These are phyloP conservation scores for Melaleuca alternifolia DNA, from an alignment of 345 rosid species.

Conservation along the genomic window DNA sequence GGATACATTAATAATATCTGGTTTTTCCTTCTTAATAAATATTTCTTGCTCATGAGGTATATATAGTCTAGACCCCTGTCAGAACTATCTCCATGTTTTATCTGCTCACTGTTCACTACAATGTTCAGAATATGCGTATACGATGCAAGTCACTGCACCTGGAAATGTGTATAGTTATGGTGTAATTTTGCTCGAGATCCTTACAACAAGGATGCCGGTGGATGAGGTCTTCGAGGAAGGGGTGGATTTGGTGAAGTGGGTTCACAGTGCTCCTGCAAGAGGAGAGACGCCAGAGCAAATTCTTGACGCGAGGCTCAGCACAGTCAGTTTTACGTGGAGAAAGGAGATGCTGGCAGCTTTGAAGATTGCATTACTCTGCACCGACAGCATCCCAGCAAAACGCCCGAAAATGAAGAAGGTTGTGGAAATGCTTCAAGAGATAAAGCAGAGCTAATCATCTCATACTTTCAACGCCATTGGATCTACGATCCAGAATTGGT, in stretches of 20 bases:
- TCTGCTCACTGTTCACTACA: background rate
- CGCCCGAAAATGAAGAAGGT: constrained; percentile 94
- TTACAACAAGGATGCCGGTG: constrained; percentile 65
- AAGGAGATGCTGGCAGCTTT: constrained; percentile 96
- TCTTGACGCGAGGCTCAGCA: constrained; percentile 75
- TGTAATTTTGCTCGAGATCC: constrained; percentile 85
- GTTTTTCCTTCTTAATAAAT: background rate
- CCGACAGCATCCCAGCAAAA: constrained; percentile 55
- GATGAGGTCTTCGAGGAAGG: constrained; percentile 95
- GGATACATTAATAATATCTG: background rate
- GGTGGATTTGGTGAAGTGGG: constrained; percentile 91
- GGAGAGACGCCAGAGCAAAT: constrained; percentile 77
- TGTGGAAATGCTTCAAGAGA: constrained; percentile 81
- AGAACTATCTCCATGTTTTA: background rate
- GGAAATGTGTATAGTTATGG: constrained; percentile 96
- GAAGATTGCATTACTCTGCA: constrained; percentile 80
- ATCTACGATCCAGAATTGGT: background rate
- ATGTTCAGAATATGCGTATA: constrained; percentile 77
- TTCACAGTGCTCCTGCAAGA: constrained; percentile 63
- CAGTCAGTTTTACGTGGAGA: constrained; percentile 83
- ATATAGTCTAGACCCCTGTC: background rate
- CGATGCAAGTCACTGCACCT: constrained; percentile 91
- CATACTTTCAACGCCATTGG: background rate
- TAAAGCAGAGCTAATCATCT: constrained; percentile 30
- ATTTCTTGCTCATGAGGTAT: background rate